phyloP scores from a whole-genome alignment of 345 rosid species.

The Trapa bicornis region DNA sequence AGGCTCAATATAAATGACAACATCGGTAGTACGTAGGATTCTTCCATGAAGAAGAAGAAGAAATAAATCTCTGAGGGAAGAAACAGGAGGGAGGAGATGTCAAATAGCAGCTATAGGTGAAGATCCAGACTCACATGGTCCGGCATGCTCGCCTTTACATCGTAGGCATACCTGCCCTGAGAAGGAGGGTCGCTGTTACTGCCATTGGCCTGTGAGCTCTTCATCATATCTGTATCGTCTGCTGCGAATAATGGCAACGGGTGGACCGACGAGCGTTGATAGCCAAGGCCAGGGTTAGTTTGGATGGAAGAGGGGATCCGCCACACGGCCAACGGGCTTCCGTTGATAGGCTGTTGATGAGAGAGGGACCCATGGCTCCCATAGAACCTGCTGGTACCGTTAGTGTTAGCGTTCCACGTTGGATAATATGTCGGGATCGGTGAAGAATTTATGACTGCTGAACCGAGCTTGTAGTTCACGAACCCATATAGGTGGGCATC shows the following conservation, averaged over 20 bases:
- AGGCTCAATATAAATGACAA: neutral
- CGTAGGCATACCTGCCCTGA: slow-evolving; percentile 33
- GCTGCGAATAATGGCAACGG: slow-evolving; percentile 31
- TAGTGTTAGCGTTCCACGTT: slow-evolving; percentile 28
- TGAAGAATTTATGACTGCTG: slow-evolving; percentile 7
- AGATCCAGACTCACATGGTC: slow-evolving; percentile 97
- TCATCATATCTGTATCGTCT: slow-evolving; percentile 13
- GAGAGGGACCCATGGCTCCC: slow-evolving; percentile 26
- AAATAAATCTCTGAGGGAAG: neutral
- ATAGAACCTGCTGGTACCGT: slow-evolving; percentile 31
- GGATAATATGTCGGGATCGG: slow-evolving; percentile 28
- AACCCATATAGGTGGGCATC: slow-evolving; percentile 43
- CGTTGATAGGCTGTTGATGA: slow-evolving; percentile 51
- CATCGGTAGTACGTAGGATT: neutral
- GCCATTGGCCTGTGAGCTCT: slow-evolving; percentile 13
- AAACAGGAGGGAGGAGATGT: neutral
- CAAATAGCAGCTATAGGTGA: slow-evolving; percentile 44
- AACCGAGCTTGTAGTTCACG: slow-evolving; percentile 38
- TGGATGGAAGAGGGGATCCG: slow-evolving; percentile 45
- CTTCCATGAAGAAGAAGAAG: neutral
- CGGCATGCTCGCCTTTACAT: slow-evolving; percentile 37
- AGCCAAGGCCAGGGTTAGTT: slow-evolving; percentile 14
- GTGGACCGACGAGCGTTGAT: slow-evolving; percentile 25
- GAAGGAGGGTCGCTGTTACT: slow-evolving; percentile 20
- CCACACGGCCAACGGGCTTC: slow-evolving; percentile 76